Base-by-base conservation (phyloP, 2,329 filamentous ascomycete species). In the Botrytis deweyae region DNA sequence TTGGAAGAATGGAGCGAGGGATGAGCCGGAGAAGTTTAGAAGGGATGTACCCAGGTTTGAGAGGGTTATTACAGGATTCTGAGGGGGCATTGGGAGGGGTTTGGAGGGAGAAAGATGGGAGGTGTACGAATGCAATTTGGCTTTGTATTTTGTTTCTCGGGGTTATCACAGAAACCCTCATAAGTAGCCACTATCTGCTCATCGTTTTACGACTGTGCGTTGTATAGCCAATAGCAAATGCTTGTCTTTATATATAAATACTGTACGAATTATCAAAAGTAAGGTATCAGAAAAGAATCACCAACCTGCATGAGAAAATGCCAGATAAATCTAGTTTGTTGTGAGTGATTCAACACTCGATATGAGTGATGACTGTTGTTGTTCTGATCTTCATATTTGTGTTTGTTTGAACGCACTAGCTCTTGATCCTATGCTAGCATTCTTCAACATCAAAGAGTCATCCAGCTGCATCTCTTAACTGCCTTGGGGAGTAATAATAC, bases 1-100 rank as follows among this genome's bases (percentile, higher is more conserved):
- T 76, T 91, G 88, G 88, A 86, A 87, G 74, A 82, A 84, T 5
- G 86, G 86, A 0, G 86, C 86, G 14, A 75, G 73, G 44, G 75
- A 78, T 10, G 70, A 74, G 16, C 75, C 76, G 5, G 75, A 76
- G 33, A 73, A 75, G 58, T 77, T 76, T 58, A 73, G 44, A 22
- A 76, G 72, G 52, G 33, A 74, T 8, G 71, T 71, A 22, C 70
- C 72, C 7, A 76, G 74, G 29, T 74, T 75, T 64, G 74, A 76
- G 61, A 73, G 75, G 38, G 63, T 74, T 59, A 44, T 76, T 0
- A 75, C 10, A 73, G 61, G 66, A 49, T 29, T 49, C 55, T 52
- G n/a, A 58, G 52, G 25, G 14, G 14, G 22, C 0, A 25, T 46
- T 46, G 5, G 7, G 20, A 10, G 20, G 18, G 44, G 44, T 12